Percentiles rank a stretch among this genome's conserved stretches.
phyloP scores from a whole-genome alignment of 495 filamentous ascomycete genomes.

The Thermochaetoides thermophila region DNA sequence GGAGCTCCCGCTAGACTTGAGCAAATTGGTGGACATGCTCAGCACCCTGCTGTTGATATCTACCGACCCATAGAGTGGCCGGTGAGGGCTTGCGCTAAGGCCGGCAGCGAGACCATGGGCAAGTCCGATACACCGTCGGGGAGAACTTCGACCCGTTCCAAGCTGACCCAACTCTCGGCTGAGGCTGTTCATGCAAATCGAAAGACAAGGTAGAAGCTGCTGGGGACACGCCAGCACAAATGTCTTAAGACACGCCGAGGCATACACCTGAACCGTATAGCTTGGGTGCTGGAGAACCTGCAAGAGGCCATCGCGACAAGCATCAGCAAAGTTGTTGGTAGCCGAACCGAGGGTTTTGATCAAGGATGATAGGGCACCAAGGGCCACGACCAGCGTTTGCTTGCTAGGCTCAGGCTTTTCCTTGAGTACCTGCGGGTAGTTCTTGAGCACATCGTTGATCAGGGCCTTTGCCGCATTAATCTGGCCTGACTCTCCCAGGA shows the following conservation, averaged over 20 bases:
- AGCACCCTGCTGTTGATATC: constrained; percentile 88
- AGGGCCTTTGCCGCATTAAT: constrained; percentile 65
- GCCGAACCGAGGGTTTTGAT: constrained; percentile 72
- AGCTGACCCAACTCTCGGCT: constrained; percentile 73
- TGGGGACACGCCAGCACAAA: constrained; percentile 85
- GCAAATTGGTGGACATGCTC: constrained; percentile 75
- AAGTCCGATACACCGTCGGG: constrained; percentile 76
- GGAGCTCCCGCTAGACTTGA: constrained; percentile 84
- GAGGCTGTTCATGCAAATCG: constrained; percentile 92
- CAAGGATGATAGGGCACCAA: constrained; percentile 68
- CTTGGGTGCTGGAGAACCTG: constrained; percentile 90
- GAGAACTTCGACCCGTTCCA: constrained; percentile 57
- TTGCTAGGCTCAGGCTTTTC: constrained; percentile 85
- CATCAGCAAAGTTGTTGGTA: constrained; percentile 57
- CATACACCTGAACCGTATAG: constrained; percentile 86
- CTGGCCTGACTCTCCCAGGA: constrained; percentile 81
- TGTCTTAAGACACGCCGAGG: constrained; percentile 66
- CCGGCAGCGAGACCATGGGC: constrained; percentile 88
- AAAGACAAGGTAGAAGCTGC: constrained; percentile 80
- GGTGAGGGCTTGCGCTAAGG: constrained; percentile 72
- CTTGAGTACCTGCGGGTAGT: constrained; percentile 85
- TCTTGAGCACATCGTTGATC: constrained; percentile 80
- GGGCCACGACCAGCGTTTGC: constrained; percentile 59
- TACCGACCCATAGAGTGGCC: constrained; percentile 86
- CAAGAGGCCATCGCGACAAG: constrained; percentile 71